These are phyloP conservation scores for Tinospora cordifolia DNA, from an alignment of 164 flowering plant genomes.

Conservation along the genomic window DNA sequence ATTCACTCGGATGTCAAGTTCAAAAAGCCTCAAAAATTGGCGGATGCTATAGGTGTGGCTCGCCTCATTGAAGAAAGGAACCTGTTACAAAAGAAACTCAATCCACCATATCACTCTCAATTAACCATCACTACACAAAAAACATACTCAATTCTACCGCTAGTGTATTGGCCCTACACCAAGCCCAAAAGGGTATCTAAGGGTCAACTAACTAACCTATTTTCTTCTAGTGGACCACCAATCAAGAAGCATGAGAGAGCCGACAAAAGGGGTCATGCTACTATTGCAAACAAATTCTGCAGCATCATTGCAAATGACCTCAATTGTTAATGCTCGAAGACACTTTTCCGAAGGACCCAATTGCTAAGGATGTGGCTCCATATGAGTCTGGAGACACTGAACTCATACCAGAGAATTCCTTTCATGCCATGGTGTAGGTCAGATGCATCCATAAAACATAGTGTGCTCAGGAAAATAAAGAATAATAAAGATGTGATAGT, in stretches of 20 bases:
- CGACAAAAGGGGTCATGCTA: slow-evolving; percentile 18
- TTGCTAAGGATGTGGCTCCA: too few relatives aligned
- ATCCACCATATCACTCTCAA: background rate
- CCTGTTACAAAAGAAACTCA: slow-evolving; percentile 2
- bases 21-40: background rate
- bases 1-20: background rate
- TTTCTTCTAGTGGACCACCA: slow-evolving; percentile 7
- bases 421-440: slow-evolving; percentile 18
- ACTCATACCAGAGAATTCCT: slow-evolving; percentile 11
- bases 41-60: background rate
- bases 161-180: slow-evolving; percentile 11
- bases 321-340: slow-evolving; percentile 12
- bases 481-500: slow-evolving; percentile 10
- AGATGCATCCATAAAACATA: slow-evolving; percentile 11
- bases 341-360: too few relatives aligned
- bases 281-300: slow-evolving; percentile 8
- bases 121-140: background rate
- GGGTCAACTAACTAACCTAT: background rate
- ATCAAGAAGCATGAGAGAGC: slow-evolving; percentile 9
- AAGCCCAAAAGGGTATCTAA: background rate
- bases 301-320: slow-evolving; percentile 9
- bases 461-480: slow-evolving; percentile 4
- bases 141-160: background rate
- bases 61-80: slow-evolving; percentile 2
- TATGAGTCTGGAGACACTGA: slow-evolving; percentile 1